Evolutionary conservation across 108 stramenopile genomes (phyloP).

Genomic region (Craspedostauros australis): DNA sequence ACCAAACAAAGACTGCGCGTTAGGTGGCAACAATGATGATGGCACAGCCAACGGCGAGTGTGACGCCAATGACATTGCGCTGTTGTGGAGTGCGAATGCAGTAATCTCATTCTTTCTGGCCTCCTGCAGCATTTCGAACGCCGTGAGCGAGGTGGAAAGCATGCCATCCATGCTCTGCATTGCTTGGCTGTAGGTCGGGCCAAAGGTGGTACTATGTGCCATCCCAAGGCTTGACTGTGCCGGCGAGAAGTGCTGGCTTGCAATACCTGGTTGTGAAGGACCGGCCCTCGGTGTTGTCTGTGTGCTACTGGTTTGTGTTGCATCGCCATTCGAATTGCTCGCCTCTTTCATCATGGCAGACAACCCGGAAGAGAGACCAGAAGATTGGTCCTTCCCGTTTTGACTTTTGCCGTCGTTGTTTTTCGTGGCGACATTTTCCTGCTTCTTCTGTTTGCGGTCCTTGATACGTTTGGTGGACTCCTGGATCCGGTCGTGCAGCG

Average conservation of each 20-base stretch:
- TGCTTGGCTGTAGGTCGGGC: no score
- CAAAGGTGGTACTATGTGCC: constrained; percentile 3
- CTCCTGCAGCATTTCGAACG: constrained; percentile 29
- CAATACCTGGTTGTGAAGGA: constrained; percentile 1
- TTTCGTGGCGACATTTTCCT: constrained; percentile 1
- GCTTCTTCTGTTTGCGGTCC: constrained; percentile 1
- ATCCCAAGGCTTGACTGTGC: not conserved
- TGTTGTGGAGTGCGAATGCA: not conserved
- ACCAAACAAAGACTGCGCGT: no score
- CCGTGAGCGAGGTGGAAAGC: constrained; percentile 31
- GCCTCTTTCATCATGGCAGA: constrained; percentile 25
- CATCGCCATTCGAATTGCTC: not conserved
- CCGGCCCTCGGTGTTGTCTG: not conserved
- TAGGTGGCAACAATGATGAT: not conserved
- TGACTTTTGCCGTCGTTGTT: not conserved
- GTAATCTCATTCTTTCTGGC: not conserved
- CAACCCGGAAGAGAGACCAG: constrained; percentile 9
- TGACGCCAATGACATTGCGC: not conserved
- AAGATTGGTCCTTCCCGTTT: not conserved
- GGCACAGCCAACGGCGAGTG: not conserved
- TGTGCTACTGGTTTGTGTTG: not conserved
- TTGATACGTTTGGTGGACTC: constrained; percentile 11
- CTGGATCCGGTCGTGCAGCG: constrained; percentile 16
- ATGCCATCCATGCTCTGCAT: no score
- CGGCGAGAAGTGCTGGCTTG: not conserved